These are phyloP conservation scores for Trichosporon ovoides DNA, from an alignment of 1,284 basidiomycete species.

Conservation along the genomic window DNA sequence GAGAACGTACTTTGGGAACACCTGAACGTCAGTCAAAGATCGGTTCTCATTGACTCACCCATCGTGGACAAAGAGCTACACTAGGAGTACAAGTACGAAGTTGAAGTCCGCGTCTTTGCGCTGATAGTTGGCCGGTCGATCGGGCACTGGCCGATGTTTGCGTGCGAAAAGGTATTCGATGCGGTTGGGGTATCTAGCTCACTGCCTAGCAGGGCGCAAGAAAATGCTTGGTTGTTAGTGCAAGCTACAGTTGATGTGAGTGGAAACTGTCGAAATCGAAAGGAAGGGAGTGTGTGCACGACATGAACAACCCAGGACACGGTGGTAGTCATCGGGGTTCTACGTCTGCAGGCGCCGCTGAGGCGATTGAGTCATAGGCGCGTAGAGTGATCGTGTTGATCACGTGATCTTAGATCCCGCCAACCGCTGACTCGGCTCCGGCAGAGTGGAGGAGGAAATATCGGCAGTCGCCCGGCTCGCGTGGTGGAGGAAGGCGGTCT, in stretches of 20 bases:
- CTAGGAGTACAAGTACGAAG: slow-evolving; percentile 5
- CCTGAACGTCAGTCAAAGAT: slow-evolving; percentile 18
- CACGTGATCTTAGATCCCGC: no score
- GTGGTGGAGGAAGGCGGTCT: not conserved
- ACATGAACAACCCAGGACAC: no score
- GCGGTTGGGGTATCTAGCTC: not conserved
- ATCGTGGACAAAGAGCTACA: slow-evolving; percentile 21
- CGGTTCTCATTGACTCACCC: slow-evolving; percentile 23
- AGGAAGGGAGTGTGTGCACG: no score
- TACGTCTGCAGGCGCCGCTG: no score
- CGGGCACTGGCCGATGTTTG: not conserved
- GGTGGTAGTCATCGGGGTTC: no score
- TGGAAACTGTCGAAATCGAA: no score
- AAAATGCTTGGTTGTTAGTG: not conserved
- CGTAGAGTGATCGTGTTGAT: no score
- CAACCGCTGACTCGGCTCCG: no score
- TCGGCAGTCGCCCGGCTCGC: no score
- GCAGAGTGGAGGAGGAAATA: no score
- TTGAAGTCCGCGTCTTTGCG: slow-evolving; percentile 3
- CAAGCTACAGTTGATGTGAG: not conserved
- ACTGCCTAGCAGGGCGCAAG: not conserved
- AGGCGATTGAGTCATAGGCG: no score
- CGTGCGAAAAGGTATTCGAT: slow-evolving; percentile 3
- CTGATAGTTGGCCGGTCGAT: not conserved
- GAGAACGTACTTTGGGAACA: slow-evolving; percentile 39